phyloP scores from a whole-genome alignment of 805 yeast genomes.

The Saccharomycopsis fibuligera region DNA sequence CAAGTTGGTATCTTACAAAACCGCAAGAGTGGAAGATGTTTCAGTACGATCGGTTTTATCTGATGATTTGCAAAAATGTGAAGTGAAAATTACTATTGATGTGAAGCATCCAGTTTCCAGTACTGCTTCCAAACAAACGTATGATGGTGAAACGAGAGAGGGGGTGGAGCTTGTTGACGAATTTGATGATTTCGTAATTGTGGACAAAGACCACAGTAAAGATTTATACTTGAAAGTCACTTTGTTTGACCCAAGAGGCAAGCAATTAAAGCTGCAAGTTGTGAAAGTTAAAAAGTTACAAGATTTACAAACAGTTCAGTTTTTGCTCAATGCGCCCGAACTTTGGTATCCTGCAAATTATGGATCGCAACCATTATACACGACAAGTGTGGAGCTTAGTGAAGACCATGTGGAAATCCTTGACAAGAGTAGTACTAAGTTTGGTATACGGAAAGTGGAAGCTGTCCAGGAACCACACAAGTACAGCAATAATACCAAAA shows the following conservation, averaged over 20 bases:
- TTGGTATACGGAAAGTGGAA: slow-evolving; percentile 38
- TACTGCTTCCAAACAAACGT: slow-evolving; percentile 1
- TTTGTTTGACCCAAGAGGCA: neutral
- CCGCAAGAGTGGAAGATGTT: slow-evolving; percentile 21
- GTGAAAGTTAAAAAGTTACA: neutral
- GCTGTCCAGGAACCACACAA: slow-evolving; percentile 33
- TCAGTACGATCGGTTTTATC: slow-evolving; percentile 19
- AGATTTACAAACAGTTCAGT: neutral
- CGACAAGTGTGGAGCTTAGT: slow-evolving; percentile 22
- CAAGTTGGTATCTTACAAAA: slow-evolving; percentile 25
- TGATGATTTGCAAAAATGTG: slow-evolving; percentile 6
- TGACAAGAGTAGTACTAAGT: slow-evolving; percentile 20
- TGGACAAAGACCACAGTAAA: neutral
- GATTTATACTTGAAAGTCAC: neutral
- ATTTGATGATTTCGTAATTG: neutral
- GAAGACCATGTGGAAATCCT: too few relatives aligned
- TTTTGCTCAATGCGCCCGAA: slow-evolving; percentile 27
- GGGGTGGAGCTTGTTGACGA: neutral
- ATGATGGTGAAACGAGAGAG: neutral
- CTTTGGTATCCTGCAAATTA: slow-evolving; percentile 38
- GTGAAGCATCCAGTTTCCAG: neutral
- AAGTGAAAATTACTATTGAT: slow-evolving; percentile 3
- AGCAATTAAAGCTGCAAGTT: neutral
- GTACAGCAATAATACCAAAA: slow-evolving; percentile 23
- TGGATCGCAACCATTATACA: slow-evolving; percentile 34